Percentiles rank a stretch among this genome's conserved stretches.
phyloP scores from a whole-genome alignment of 2,329 filamentous ascomycete genomes.

The Diaporthe longicolla region DNA sequence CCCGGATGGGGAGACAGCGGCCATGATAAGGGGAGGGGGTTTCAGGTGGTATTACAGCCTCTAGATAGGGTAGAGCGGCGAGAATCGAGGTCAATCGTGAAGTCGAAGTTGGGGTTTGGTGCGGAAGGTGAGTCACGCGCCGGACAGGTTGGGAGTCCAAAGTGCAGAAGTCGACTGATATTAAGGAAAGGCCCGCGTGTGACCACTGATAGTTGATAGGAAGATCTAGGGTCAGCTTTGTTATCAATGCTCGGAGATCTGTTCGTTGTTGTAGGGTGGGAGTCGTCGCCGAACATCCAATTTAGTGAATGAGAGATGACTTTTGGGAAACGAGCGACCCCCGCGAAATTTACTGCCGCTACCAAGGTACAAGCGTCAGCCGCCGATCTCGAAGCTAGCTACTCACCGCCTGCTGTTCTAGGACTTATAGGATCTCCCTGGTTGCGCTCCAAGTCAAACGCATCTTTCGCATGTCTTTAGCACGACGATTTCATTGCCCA shows the following conservation, averaged over 20 bases:
- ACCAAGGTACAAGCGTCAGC: neutral
- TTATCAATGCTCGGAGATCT: neutral
- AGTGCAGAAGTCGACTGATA: neutral
- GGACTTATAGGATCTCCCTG: neutral
- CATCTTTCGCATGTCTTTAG: neutral
- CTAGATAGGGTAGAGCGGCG: neutral
- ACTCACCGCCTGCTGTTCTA: constrained; percentile 15
- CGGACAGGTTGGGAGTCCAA: neutral
- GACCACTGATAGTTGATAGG: neutral
- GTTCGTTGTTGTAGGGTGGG: neutral
- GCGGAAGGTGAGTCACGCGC: constrained; percentile 31
- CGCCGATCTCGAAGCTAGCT: constrained; percentile 24
- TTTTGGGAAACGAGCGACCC: constrained; percentile 19
- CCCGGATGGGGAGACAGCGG: constrained; percentile 37
- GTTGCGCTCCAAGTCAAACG: too few species aligned
- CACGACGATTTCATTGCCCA: neutral
- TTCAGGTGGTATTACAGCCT: neutral
- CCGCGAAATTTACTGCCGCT: constrained; percentile 39
- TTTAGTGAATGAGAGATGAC: neutral
- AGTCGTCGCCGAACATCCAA: neutral
- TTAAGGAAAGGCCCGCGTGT: neutral
- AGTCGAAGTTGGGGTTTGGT: neutral
- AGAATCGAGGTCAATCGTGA: neutral
- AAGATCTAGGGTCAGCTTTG: neutral
- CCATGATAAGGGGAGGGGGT: constrained; percentile 14